phyloP scores from a whole-genome alignment of 495 filamentous ascomycete genomes.

The Neurospora intermedia region DNA sequence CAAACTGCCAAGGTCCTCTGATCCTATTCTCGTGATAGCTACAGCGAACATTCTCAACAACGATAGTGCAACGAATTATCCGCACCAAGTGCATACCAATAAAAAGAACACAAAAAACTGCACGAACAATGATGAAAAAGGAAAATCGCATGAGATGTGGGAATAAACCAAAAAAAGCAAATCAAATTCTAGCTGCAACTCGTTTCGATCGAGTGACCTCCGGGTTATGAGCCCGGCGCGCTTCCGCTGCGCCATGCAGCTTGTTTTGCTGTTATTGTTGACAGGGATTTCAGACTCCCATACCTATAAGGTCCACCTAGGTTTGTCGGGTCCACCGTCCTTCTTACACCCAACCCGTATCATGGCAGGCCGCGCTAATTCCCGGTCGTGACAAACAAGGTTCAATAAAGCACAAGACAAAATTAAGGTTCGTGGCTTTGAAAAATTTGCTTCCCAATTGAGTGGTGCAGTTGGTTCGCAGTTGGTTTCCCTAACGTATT shows the following conservation, averaged over 20 bases:
- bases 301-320: not conserved
- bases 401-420: no score
- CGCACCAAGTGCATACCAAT: no score
- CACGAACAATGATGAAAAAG: not conserved
- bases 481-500: not conserved
- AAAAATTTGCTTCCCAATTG: no score
- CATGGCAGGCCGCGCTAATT: no score
- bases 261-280: not conserved
- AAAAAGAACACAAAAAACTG: not conserved
- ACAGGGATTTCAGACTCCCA: no score
- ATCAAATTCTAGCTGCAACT: conserved; percentile 9
- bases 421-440: no score
- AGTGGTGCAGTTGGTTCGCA: not conserved
- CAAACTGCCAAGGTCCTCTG: not conserved
- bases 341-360: no score
- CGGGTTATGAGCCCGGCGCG: conserved; percentile 18
- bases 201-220: conserved; percentile 17
- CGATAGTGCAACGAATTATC: not conserved
- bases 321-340: no score
- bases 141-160: not conserved
- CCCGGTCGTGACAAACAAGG: no score
- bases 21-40: not conserved
- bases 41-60: not conserved
- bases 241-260: conserved; percentile 15
- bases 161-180: not conserved